Evolutionary conservation across 2,329 filamentous ascomycete species (phyloP), one percentile per base, ranked within the genome.

Genomic region (Drechslerella stenobrocha): DNA sequence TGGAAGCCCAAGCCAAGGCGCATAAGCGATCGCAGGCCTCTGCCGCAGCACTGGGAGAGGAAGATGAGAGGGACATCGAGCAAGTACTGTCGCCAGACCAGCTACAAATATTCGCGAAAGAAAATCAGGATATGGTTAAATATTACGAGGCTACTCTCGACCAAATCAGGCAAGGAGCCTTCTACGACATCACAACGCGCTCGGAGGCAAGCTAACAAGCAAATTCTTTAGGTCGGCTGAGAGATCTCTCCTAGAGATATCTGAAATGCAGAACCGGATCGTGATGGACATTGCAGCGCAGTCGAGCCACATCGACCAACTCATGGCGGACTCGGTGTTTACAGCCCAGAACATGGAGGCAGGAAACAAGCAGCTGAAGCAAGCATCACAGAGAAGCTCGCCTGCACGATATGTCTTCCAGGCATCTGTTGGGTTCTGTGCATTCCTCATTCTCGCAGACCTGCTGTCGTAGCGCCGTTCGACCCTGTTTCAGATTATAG

Each of bases 111-210:
- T 97, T 98, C 78, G 91, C 92, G 72, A 84, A 90, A 77, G 91
- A 95, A 75, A 96, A 97, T 75, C 86, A 90, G 76, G 86, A 89
- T 70, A 90, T 98, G 86, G 81, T 97, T 72, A 88, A 88, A 76
- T 89, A 96, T 77, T 96, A 95, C 76, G 90, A 96, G 77, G 90
- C 88, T 77, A 90, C 89, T n/a, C 79, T 97, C 75, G 87, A 91
- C 76, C 93, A 97, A 81, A 90, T 97, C 71, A 88, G 87, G 89
- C 95, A 83, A 56, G 48, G 24, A 34, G 20, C 7, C 24, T 18
- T 44, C 37, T 32, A 2, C 24, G 6, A 24, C 6, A 28, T 24
- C 30, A 37, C 22, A 13, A 11, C 7, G n/a, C 35, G 9, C 30
- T n/a, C 28, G 22, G 2, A 23, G 7, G 11, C 24, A 3, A 11